Evolutionary conservation across 2,329 filamentous ascomycete genomes (phyloP), one percentile per base, ranked within the genome.

Genomic region (Phaeosphaeria sp.): DNA sequence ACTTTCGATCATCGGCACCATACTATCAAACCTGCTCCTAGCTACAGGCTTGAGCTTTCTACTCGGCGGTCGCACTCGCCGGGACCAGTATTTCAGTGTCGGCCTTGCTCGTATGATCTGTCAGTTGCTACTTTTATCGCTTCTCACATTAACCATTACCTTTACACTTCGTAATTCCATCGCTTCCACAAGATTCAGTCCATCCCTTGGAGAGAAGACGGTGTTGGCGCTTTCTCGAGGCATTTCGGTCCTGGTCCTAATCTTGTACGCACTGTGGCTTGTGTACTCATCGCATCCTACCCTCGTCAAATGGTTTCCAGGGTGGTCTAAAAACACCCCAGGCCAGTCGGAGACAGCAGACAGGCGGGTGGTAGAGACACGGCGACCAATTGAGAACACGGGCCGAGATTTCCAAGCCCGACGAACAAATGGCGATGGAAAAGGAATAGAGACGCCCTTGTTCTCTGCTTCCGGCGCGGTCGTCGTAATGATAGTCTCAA

Each of bases 21-120:
- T 62, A 13, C 36, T 62, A 11, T 58, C 61, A 18, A 62, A 64
- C 36, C 21, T 64, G 27, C 47, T 58, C 15, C 21, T 64, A 3
- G 59, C 50, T 27, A 50, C 50, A 17, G 61, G 61, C 11, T 17
- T 60, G 6, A 47, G 56, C 13, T 62, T 62, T 49, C 23, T 62
- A 11, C 39, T 60, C 2, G 59, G 62, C 2, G 56, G 62, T 6
- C 11, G 55, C 23, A 17, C 46, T 41, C 46, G 53, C 17, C 9
- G 18, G 6, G 46, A 55, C 21, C 53, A 55, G 20, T 43, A 20
- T 21, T 43, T 43, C n/a, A 43, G 4, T 21, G 2, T 43, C 20
- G 20, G 17, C 7, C 11, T 50, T 17, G 46, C 46, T 7, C 46
- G 18, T 4, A 33, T 33, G 46, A 33, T 48, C n/a, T 43, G 36